These are phyloP conservation scores for Exophiala oligosperma DNA, from an alignment of 2,329 filamentous ascomycete species.

Conservation along the genomic window DNA sequence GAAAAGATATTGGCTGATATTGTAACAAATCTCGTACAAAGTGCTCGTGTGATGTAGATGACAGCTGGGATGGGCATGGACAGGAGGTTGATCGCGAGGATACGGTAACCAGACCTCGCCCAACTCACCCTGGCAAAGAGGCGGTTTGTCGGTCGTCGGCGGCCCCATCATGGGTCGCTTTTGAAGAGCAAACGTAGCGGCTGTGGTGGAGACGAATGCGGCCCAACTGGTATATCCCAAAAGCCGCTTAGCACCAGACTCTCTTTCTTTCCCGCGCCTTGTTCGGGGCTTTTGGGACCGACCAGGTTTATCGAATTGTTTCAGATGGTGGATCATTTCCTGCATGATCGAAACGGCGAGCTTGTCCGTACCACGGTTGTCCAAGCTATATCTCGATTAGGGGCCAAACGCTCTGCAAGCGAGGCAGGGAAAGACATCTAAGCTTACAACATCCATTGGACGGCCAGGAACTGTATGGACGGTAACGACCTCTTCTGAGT, in stretches of 20 bases:
- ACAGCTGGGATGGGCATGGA: background rate
- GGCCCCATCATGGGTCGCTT: slow-evolving; percentile 1
- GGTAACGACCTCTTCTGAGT: slow-evolving; percentile 16
- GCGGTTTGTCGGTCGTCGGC: background rate
- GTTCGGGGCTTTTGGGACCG: background rate
- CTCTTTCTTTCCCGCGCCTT: background rate
- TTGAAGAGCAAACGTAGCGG: slow-evolving; percentile 6
- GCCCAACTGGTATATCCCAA: slow-evolving; percentile 10
- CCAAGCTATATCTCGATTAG: background rate
- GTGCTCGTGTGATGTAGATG: background rate
- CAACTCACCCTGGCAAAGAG: background rate
- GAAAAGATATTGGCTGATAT: slow-evolving; percentile 8
- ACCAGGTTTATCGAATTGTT: slow-evolving; percentile 4
- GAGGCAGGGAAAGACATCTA: background rate
- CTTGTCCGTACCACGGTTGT: background rate
- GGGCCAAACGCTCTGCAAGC: background rate
- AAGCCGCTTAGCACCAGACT: background rate
- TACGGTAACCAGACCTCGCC: slow-evolving; percentile 6
- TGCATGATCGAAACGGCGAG: slow-evolving; percentile 7
- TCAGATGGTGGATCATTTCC: slow-evolving; percentile 1
- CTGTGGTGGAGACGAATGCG: slow-evolving; percentile 6
- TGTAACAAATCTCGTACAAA: slow-evolving; percentile 1
- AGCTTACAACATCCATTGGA: slow-evolving; percentile 10
- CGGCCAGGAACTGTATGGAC: slow-evolving; percentile 3
- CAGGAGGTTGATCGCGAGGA: background rate